phyloP scores from a whole-genome alignment of 495 filamentous ascomycete genomes.

The Trichoderma virens region DNA sequence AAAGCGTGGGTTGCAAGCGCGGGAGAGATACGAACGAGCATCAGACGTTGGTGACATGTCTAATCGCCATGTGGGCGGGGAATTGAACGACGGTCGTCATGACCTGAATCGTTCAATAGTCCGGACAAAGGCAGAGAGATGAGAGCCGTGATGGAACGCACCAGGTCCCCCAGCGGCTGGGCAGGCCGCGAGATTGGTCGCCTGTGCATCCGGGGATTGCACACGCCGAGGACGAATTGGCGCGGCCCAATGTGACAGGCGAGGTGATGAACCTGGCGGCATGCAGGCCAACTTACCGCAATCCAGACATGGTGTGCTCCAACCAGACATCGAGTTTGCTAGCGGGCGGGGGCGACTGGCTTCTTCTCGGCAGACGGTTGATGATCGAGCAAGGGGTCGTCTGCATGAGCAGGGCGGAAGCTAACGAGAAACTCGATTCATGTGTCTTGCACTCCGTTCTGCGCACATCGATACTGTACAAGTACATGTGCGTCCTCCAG shows the following conservation, averaged over 20 bases:
- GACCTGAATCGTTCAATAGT: neutral
- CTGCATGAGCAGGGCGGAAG: neutral
- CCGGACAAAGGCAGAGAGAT: neutral
- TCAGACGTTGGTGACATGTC: neutral
- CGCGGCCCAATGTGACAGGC: conserved; percentile 5
- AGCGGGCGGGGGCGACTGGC: neutral
- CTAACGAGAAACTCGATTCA: neutral
- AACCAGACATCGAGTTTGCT: neutral
- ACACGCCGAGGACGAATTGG: neutral
- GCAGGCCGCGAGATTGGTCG: conserved; percentile 6
- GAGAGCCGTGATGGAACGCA: neutral
- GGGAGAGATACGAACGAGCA: neutral
- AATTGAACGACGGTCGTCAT: neutral
- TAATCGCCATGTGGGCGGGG: conserved; percentile 2
- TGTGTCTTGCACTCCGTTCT: neutral
- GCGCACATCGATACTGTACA: too few relatives aligned
- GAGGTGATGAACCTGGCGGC: neutral
- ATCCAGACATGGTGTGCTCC: neutral
- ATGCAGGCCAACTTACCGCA: neutral
- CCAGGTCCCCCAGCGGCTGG: neutral
- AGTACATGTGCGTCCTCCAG: too few relatives aligned
- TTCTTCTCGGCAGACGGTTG: conserved; percentile 1
- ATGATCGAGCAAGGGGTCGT: neutral
- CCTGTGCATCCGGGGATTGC: conserved; percentile 1
- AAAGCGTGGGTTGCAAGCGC: neutral